phyloP scores from a whole-genome alignment of 257 asterid genomes.

The Cinchona pubescens region DNA sequence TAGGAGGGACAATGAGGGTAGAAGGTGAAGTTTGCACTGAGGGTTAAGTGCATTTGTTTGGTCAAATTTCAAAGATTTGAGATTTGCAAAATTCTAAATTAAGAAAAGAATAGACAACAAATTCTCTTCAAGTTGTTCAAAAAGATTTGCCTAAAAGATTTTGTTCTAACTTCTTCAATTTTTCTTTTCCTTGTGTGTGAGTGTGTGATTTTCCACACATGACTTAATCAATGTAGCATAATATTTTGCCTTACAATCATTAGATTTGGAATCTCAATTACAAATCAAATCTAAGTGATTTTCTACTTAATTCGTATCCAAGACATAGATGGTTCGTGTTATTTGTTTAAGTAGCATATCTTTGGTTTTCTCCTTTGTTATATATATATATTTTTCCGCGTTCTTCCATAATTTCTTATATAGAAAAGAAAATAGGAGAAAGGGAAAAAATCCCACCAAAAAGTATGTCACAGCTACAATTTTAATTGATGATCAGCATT shows the following conservation, averaged over 20 bases:
- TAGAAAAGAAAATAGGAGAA: background rate
- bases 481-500: background rate
- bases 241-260: conserved; percentile 1
- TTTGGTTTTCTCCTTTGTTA: background rate
- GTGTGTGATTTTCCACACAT: background rate
- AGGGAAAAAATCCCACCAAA: background rate
- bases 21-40: background rate
- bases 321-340: background rate
- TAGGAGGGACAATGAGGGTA: conserved; percentile 13
- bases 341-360: background rate
- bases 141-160: background rate
- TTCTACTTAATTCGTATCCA: background rate
- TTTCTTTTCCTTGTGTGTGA: background rate
- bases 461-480: background rate
- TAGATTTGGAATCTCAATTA: conserved; percentile 13
- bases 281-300: conserved; percentile 6
- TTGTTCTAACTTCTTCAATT: background rate
- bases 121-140: background rate
- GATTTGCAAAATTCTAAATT: background rate
- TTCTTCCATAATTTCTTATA: background rate
- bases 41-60: background rate
- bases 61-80: conserved; percentile 5
- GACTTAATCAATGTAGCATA: background rate
- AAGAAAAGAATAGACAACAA: background rate
- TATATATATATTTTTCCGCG: background rate